A percentile compares a stretch with the other conserved stretches of the same genome.
phyloP scores from a whole-genome alignment of 768 basidiomycete species.

The Clavulina sp. region DNA sequence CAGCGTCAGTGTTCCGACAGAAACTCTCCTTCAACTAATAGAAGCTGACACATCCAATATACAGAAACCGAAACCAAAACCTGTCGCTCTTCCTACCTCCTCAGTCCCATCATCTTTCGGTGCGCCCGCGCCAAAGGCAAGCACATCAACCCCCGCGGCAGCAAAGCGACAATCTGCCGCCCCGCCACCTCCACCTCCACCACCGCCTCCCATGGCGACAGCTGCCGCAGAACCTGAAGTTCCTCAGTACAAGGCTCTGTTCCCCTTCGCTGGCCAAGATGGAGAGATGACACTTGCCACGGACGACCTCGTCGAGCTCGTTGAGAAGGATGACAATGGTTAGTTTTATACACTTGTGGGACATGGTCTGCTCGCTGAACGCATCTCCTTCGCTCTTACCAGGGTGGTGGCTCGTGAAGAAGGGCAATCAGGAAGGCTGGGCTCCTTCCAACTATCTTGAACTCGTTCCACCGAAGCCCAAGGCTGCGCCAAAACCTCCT shows the following conservation, averaged over 20 bases:
- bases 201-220: conserved; percentile 38
- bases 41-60: too few species aligned
- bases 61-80: conserved; percentile 26
- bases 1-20: conserved; percentile 9
- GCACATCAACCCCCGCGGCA: conserved; percentile 27
- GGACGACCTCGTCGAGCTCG: conserved; percentile 80
- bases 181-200: conserved; percentile 23
- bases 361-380: neutral
- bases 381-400: neutral
- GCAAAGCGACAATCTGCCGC: conserved; percentile 28
- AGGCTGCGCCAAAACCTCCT: conserved; percentile 49
- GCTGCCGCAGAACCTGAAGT: conserved; percentile 41
- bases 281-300: conserved; percentile 83
- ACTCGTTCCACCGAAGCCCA: conserved; percentile 47
- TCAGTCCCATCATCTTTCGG: conserved; percentile 48
- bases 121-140: conserved; percentile 12
- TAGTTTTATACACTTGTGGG: conserved; percentile 8
- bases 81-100: conserved; percentile 36
- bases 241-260: conserved; percentile 73
- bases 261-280: conserved; percentile 80
- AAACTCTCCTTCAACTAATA: too few species aligned
- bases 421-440: conserved; percentile 72
- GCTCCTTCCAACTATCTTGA: conserved; percentile 90
- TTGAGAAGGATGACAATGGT: conserved; percentile 82
- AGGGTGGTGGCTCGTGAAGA: conserved; percentile 94